Conservation (phyloP, 2,329 filamentous ascomycete genomes). For the Dryadomyces quercivorus region DNA sequence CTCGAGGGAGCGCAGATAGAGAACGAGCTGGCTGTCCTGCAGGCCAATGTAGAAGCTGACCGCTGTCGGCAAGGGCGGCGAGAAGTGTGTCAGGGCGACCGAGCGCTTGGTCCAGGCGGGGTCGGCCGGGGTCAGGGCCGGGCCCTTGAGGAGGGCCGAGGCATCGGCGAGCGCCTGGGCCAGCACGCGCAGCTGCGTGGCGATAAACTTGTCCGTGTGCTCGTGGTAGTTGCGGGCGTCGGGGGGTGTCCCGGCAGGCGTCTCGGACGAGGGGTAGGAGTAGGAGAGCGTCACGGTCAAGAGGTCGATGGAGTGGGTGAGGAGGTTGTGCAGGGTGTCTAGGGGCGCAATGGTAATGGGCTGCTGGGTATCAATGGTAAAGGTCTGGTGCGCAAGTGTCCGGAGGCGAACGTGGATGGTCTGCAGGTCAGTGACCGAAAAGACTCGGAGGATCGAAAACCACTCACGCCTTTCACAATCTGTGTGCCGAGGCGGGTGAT, state of each 20-base stretch:
- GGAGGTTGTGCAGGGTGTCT: constrained; percentile 57
- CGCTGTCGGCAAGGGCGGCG: constrained; percentile 39
- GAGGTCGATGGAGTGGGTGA: constrained; percentile 74
- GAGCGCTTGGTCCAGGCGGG: constrained; percentile 32
- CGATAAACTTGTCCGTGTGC: constrained; percentile 27
- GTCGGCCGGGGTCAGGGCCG: constrained; percentile 24
- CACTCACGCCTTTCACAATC: constrained; percentile 73
- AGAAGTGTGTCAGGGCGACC: constrained; percentile 31
- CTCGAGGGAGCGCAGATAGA: constrained; percentile 59
- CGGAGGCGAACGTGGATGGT: constrained; percentile 66
- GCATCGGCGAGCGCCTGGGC: constrained; percentile 41
- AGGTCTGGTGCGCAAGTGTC: constrained; percentile 44
- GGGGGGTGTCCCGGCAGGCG: neutral
- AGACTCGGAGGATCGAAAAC: neutral
- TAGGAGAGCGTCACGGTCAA: constrained; percentile 67
- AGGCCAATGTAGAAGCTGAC: constrained; percentile 66
- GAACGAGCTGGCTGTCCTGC: constrained; percentile 56
- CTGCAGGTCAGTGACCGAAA: constrained; percentile 24
- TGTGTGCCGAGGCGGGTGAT: constrained; percentile 83
- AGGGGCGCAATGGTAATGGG: constrained; percentile 56
- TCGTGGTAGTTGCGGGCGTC: neutral
- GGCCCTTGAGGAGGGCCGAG: constrained; percentile 42
- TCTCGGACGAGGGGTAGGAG: constrained; percentile 1
- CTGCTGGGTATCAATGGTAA: constrained; percentile 34
- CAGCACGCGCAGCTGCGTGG: constrained; percentile 43